Base-by-base conservation (phyloP, 495 filamentous ascomycete species). In the Penicillium malachiteum region DNA sequence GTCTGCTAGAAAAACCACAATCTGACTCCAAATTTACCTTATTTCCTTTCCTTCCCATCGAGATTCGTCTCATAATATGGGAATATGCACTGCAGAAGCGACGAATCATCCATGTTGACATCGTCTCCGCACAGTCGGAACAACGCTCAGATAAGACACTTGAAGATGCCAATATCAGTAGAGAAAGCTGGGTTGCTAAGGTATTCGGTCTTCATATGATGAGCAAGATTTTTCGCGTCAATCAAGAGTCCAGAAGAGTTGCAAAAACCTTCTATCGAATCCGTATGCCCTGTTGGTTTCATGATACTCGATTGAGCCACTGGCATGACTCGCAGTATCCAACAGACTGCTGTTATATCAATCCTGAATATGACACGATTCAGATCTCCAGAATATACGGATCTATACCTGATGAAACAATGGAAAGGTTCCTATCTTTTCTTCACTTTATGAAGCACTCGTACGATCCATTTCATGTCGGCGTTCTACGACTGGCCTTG, bases 51-150 rank as follows among this genome's bases (percentile, higher is more conserved):
- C 46, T 48, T 18, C 46, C 46, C 9, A 8, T n/a, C 5, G 46
- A 48, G n/a, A 48, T 48, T 10, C 46, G 46, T 37, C 12, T 26
- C 13, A 12, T 37, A 14, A 37, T 48, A 48, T 48, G 46, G 46
- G 14, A 48, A 13, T 18, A 18, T 35, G 31, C 32, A 7, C 17
- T 48, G 8, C 31, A 35, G 35, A 3, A 6, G n/a, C 32, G 16
- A 17, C 46, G 46, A 7, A 48, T 48, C 17, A 35, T 48, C 32
- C 14, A 17, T 9, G 14, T 48, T 21, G 13, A 26, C 16, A 7
- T 44, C 7, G 26, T 26, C 3, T 8, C 21, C 21, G 3, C 16
- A 17, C 26, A 44, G 41, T 21, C 39, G 14, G 5, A 42, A n/a
- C 17, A 26, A 1, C 21, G 2, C 21, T 4, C 21, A 26, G 21